Base-by-base conservation (phyloP, 306 rosid genomes). In the Acacia melanoxylon region DNA sequence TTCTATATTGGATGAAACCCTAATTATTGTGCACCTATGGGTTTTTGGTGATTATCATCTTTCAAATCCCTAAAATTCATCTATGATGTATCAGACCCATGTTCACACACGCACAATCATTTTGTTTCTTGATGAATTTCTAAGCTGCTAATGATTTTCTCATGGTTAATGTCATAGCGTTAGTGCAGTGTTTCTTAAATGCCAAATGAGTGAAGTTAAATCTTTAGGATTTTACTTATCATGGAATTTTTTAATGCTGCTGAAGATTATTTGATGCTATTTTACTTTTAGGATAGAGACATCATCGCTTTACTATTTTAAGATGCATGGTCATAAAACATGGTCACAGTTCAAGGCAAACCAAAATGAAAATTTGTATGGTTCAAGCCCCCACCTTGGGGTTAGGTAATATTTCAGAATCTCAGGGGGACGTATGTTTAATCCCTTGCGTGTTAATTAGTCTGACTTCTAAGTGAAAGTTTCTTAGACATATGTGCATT, bases 401-500 rank as follows among this genome's bases (percentile, higher is more conserved):
- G 25, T 9, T 9, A 11, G 0, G 10, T 58, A 40, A 37, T 70
- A 12, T 22, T 42, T 70, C 54, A 70, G 25, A 22, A 42, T 44
- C 56, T 42, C 35, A 9, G 17, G 35, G 11, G 20, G 33, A 42
- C 10, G 11, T 40, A 10, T 59, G 66, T 59, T 24, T 10, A 1
- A 59, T 59, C 31, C 16, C 66, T 40, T 29, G n/a, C 10, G 20
- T 54, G 25, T 61, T 68, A 56, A 13, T 76, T 68, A 40, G 25
- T 46, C 40, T 72, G 19, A 72, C 25, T 81, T 45, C 40, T 73
- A 15, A 67, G 35, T 83, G 29, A 52, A 45, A 29, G 35, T 76
- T 67, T 68, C 25, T 71, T 62, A 27, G 49, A 52, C 25, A 8
- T 61, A 31, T 76, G 41, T 65, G 8, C 31, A 16, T 83, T 17